phyloP scores from a whole-genome alignment of 1,284 basidiomycete species.

The Boletus smithii region DNA sequence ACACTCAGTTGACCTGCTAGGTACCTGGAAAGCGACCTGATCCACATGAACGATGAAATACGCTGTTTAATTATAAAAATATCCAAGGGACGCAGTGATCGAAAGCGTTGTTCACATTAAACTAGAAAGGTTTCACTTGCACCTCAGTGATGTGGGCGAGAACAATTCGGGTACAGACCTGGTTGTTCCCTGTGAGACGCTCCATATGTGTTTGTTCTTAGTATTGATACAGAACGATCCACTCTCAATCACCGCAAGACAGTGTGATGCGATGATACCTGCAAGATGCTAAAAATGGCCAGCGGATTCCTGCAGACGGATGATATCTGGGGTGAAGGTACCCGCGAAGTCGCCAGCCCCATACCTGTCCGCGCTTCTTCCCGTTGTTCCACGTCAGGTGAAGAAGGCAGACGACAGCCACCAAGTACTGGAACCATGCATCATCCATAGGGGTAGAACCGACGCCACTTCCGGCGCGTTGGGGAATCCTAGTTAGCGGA shows the following conservation, averaged over 20 bases:
- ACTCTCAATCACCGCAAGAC: slow-evolving; percentile 19
- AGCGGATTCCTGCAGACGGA: slow-evolving; percentile 4
- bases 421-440: slow-evolving; percentile 3
- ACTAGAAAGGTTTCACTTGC: slow-evolving; percentile 6
- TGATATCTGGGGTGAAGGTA: slow-evolving; percentile 12
- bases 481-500: slow-evolving; percentile 22
- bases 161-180: slow-evolving; percentile 16
- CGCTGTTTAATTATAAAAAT: slow-evolving; percentile 4
- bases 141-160: slow-evolving; percentile 6
- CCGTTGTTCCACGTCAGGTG: slow-evolving; percentile 11
- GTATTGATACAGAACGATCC: slow-evolving; percentile 2
- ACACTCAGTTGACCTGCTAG: slow-evolving; percentile 1
- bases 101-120: slow-evolving; percentile 5
- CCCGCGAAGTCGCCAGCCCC: slow-evolving; percentile 11
- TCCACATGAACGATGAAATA: slow-evolving; percentile 21
- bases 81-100: slow-evolving; percentile 5
- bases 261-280: neutral
- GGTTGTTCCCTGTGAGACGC: neutral
- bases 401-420: slow-evolving; percentile 12
- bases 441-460: slow-evolving; percentile 18
- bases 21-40: slow-evolving; percentile 20
- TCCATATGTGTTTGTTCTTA: slow-evolving; percentile 4
- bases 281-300: slow-evolving; percentile 1
- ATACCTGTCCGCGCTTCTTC: slow-evolving; percentile 12
- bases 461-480: slow-evolving; percentile 14